phyloP scores from a whole-genome alignment of 73 alveolate genomes.

The Tetrahymena thermophila region DNA sequence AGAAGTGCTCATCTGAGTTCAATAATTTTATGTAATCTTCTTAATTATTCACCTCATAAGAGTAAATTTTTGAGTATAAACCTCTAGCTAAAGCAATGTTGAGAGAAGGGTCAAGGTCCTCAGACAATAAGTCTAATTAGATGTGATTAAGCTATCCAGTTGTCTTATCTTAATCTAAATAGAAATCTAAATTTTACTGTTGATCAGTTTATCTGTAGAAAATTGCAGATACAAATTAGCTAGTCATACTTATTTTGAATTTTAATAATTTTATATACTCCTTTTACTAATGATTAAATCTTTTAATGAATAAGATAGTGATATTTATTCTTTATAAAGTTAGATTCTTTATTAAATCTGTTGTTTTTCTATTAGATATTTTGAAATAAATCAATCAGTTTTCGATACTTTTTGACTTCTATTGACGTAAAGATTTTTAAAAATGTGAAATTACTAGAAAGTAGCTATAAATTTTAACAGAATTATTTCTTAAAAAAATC shows the following conservation, averaged over 20 bases:
- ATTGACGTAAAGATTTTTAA: not conserved
- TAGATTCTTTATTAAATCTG: not conserved
- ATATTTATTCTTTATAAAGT: too few species aligned
- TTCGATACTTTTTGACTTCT: not conserved
- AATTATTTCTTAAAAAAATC: too few species aligned
- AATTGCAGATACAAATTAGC: not conserved
- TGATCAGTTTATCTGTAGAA: not conserved
- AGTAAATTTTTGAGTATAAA: not conserved
- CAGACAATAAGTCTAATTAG: not conserved
- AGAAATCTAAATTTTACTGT: not conserved
- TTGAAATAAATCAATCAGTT: not conserved
- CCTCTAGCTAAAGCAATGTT: not conserved
- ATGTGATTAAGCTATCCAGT: not conserved
- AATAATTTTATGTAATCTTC: not conserved
- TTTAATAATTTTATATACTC: not conserved
- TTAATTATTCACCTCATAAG: not conserved
- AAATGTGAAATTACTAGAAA: too few species aligned
- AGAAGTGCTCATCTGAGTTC: not conserved
- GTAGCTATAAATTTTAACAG: too few species aligned
- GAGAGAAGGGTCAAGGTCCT: not conserved
- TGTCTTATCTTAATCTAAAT: not conserved
- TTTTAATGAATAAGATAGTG: not conserved
- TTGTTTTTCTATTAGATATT: not conserved
- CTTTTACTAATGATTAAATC: not conserved
- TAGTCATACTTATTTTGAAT: not conserved